These are phyloP conservation scores for Trichoderma brevicompactum DNA, from an alignment of 2,329 filamentous ascomycete species.

Conservation along the genomic window DNA sequence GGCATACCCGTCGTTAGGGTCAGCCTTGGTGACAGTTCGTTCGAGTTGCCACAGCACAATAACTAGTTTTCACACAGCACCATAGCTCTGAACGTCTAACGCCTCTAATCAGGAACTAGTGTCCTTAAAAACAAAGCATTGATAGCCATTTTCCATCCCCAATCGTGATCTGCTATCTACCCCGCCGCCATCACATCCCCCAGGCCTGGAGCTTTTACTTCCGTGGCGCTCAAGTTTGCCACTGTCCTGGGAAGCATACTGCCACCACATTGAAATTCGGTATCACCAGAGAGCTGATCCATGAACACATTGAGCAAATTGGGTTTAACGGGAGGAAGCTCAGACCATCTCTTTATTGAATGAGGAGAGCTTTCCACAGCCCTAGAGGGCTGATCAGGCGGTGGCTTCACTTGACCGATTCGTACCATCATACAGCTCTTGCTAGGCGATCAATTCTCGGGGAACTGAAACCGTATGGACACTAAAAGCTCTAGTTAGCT, in stretches of 20 bases:
- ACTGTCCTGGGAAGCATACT: constrained; percentile 8
- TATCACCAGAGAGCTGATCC: neutral
- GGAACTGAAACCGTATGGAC: neutral
- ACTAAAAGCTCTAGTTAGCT: neutral
- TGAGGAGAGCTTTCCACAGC: constrained; percentile 1
- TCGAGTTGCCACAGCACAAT: neutral
- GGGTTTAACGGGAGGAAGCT: constrained; percentile 10
- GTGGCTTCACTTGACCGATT: neutral
- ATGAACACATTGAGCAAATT: neutral
- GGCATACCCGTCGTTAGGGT: neutral
- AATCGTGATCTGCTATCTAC: constrained; percentile 20
- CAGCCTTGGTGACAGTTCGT: neutral
- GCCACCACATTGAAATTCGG: constrained; percentile 6
- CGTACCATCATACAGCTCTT: constrained; percentile 1
- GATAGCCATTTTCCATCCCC: neutral
- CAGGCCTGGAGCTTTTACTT: constrained; percentile 12
- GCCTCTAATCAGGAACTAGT: constrained; percentile 27
- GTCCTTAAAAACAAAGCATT: constrained; percentile 7
- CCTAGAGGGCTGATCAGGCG: neutral
- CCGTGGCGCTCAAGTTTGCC: constrained; percentile 19
- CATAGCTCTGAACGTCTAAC: constrained; percentile 17
- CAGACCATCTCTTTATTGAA: constrained; percentile 4
- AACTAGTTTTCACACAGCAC: neutral
- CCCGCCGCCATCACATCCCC: neutral
- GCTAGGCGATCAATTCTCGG: neutral